Conservation (phyloP, 495 filamentous ascomycete species). For the Pseudotulostoma volvatum region DNA sequence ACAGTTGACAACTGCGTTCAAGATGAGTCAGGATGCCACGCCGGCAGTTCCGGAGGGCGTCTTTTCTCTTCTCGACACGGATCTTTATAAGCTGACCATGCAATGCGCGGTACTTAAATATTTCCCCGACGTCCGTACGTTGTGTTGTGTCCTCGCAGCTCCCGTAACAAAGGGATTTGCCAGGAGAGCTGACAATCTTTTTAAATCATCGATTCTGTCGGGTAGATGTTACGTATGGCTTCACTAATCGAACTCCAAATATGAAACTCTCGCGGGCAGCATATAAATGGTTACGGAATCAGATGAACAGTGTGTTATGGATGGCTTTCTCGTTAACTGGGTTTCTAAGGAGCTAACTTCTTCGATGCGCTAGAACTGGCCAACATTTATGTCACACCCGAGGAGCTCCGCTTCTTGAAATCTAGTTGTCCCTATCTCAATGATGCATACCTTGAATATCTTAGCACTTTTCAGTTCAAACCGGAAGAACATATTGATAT, state of each 20-base stretch:
- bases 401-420: constrained; percentile 67
- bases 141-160: not conserved
- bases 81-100: constrained; percentile 98
- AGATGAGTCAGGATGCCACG: constrained; percentile 17
- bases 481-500: constrained; percentile 65
- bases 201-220: no score
- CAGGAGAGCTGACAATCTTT: no score
- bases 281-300: constrained; percentile 69
- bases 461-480: constrained; percentile 61
- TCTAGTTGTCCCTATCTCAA: constrained; percentile 69
- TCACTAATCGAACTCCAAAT: constrained; percentile 87
- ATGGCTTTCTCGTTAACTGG: no score
- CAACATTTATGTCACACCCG: constrained; percentile 55
- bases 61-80: constrained; percentile 85
- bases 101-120: constrained; percentile 88
- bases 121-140: constrained; percentile 62
- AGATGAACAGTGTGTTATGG: constrained; percentile 51
- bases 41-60: constrained; percentile 45
- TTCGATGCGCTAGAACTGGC: constrained; percentile 42
- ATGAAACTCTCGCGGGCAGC: constrained; percentile 76
- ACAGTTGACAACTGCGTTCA: no score
- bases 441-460: constrained; percentile 58
- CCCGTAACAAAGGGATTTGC: no score
- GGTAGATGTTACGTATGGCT: constrained; percentile 72
- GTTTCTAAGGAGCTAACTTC: not conserved